A percentile compares a stretch with the other conserved stretches of the same genome.
Evolutionary conservation across 2,329 filamentous ascomycete species (phyloP).

Genomic region (Paraconiothyrium sp.): DNA sequence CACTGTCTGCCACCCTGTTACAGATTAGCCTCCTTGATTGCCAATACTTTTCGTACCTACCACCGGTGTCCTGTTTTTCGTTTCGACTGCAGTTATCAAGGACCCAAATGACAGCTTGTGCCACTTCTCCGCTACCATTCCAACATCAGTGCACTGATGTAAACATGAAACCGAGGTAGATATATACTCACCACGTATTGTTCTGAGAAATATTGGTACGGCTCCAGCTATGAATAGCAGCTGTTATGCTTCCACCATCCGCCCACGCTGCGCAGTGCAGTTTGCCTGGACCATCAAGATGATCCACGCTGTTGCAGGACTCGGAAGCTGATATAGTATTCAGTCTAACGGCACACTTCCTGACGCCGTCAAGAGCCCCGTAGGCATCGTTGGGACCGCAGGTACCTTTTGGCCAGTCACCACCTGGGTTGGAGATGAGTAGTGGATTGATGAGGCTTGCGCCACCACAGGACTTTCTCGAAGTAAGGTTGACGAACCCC

Average conservation of each 20-base stretch:
- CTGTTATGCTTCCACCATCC: not conserved
- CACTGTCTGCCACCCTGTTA: not conserved
- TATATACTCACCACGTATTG: not conserved
- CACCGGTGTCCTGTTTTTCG: not conserved
- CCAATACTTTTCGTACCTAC: not conserved
- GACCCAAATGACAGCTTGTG: not conserved
- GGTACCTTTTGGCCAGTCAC: not conserved
- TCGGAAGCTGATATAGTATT: not conserved
- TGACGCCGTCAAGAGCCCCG: not conserved
- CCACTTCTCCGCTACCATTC: not conserved
- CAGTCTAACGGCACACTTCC: not conserved
- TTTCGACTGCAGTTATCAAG: conserved; percentile 2
- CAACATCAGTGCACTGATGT: not conserved
- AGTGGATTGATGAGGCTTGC: not conserved
- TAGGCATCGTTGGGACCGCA: not conserved
- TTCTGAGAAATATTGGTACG: not conserved
- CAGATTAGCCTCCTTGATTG: not conserved
- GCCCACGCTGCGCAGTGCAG: not conserved
- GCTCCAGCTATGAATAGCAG: not conserved
- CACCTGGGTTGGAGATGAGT: not conserved
- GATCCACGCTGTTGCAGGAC: not conserved
- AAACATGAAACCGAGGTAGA: not conserved
- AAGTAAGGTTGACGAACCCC: not conserved
- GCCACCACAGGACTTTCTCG: not conserved
- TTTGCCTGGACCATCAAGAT: not conserved